These are phyloP conservation scores for Rhodosporidiobolus sp. DNA, from an alignment of 768 basidiomycete species.

Conservation along the genomic window DNA sequence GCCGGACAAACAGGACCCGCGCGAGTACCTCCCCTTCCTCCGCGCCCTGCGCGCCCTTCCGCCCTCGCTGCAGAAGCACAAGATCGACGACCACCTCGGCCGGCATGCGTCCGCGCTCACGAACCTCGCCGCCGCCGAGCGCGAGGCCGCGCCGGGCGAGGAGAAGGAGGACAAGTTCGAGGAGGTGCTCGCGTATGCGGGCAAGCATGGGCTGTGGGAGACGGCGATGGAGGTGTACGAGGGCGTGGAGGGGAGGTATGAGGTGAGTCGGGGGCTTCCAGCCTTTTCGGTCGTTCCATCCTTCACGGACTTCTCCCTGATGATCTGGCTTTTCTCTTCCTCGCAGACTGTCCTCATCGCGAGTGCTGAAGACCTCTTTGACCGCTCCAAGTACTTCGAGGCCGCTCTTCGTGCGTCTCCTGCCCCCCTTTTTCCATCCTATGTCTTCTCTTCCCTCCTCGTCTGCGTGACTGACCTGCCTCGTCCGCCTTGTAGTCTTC, in stretches of 20 bases:
- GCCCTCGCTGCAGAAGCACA: conserved; percentile 76
- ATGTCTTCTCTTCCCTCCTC: neutral
- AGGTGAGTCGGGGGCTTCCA: neutral
- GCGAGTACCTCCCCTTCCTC: conserved; percentile 96
- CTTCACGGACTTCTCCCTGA: neutral
- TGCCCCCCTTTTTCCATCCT: neutral
- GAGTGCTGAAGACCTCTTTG: conserved; percentile 58
- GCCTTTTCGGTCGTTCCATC: neutral
- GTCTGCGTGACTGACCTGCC: conserved; percentile 5
- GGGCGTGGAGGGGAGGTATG: conserved; percentile 55
- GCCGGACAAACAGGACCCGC: conserved; percentile 67
- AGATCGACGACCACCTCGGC: conserved; percentile 87
- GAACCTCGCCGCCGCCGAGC: conserved; percentile 67
- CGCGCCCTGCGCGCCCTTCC: conserved; percentile 79
- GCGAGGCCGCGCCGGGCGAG: no score
- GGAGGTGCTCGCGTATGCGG: conserved; percentile 75
- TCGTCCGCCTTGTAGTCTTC: conserved; percentile 58
- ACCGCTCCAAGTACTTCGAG: conserved; percentile 74
- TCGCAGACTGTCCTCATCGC: conserved; percentile 39
- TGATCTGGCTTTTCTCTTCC: no score
- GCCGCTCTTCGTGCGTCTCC: conserved; percentile 67
- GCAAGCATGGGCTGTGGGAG: conserved; percentile 70
- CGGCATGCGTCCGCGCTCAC: conserved; percentile 69
- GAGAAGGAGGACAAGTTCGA: conserved; percentile 64
- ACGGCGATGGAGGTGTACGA: conserved; percentile 75